Base-by-base conservation (phyloP, 805 yeast species). In the Candida gorgasii region DNA sequence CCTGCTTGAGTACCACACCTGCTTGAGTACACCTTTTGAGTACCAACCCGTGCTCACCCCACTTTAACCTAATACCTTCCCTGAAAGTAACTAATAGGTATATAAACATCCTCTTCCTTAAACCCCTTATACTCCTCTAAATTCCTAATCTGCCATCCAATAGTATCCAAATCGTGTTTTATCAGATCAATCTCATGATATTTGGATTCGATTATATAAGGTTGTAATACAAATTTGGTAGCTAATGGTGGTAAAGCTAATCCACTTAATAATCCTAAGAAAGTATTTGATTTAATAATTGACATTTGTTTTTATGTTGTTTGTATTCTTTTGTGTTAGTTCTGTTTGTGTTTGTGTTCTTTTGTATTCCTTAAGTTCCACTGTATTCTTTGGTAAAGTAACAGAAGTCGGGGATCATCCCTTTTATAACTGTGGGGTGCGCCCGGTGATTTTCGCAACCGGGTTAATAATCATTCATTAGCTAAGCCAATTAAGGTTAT, bases 131-230 rank as follows among this genome's bases (percentile, higher is more conserved):
- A 47, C 41, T 67, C 67, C 38, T 67, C 65, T 38, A 63, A 31
- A 34, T 47, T 50, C 18, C 70, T 52, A 3, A 67, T 60, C 11
- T 62, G 53, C 69, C 70, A 65, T 7, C 70, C 71, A 8, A 65
- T 50, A 36, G 50, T 51, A 40, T 67, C 69, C 33, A 66, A 22
- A 31, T 59, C 61, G 42, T 62, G 57, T 34, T 57, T 61, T 19
- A 66, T 51, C 20, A 48, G 44, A 40, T 63, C 62, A 19, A 65
- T 57, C 39, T 66, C 70, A 27, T 58, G 58, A 35, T 47, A 53
- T 35, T 53, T 50, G 2, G 52, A 13, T 15, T 57, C 60, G 39
- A 62, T 42, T 22, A 52, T 49, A 14, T 47, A 41, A 4, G 70
- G 72, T 24, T 54, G 43, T 11, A 66, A 41, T 7, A 57, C 40